Base-by-base conservation (phyloP, 2,329 filamentous ascomycete genomes). In the Diaporthe sp. region DNA sequence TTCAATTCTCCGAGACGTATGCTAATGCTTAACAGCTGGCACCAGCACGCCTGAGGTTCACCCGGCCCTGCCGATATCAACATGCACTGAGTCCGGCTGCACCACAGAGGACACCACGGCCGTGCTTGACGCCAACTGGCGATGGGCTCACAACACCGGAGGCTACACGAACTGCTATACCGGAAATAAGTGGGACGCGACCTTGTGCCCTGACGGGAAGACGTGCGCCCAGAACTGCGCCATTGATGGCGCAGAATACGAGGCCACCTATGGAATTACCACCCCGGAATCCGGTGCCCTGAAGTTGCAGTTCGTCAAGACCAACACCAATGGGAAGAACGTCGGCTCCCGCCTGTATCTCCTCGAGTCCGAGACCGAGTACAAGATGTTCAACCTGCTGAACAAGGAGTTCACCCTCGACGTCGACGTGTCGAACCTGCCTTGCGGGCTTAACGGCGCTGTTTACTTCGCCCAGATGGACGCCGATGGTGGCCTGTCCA, bases 341-440 rank as follows among this genome's bases (percentile, higher is more conserved):
- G 80, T 85, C 53, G 83, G 83, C 35, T 82, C 79, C 42, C 81
- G 81, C 59, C 74, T 81, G 69, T 82, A 82, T 75, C 75, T 82
- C 55, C 81, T 82, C 79, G 78, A 76, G 44, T 78, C 79, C 68
- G 69, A 75, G 44, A 77, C 66, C 76, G 79, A 81, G 77, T 82
- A 82, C 78, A 78, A 81, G 74, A 88, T 88, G 79, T 89, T 92
- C 82, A 87, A 89, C 73, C 83, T 92, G 70, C 85, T 89, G 68
- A 89, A 88, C 82, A 85, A 90, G 78, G 91, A 93, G 81, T 89
- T 93, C 81, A 89, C 89, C 39, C 92, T 93, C 75, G 90, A 92
- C 71, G 90, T 92, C 27, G 91, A 93, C 80, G 87, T 91, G 50
- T 91, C 90, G 56, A 87, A 88, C 77, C 84, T 92, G 50, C 88